Base-by-base conservation (phyloP, 495 filamentous ascomycete genomes). In the Penicillium arizonense region DNA sequence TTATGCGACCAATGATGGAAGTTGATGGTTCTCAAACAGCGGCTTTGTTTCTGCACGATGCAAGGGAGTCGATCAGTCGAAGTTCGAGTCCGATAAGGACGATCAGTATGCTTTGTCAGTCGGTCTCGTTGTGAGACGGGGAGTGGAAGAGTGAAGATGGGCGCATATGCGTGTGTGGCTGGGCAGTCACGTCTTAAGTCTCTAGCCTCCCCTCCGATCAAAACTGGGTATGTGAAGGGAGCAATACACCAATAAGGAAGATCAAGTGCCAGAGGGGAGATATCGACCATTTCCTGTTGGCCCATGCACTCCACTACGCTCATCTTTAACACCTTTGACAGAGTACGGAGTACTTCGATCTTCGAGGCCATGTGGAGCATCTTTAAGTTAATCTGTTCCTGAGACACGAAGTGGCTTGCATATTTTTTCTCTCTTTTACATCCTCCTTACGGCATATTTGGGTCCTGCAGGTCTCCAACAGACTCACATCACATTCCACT, bases 31-130 rank as follows among this genome's bases (percentile, higher is more conserved):
- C 53, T 18, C 14, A 26, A 42, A 30, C 38, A 28, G 21, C 26
- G 26, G 12, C 33, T 46, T 41, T 57, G 49, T 52, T 42, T 59
- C 44, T 53, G 46, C 40, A 23, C 9, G 35, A 62, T 59, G 59
- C 52, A 62, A 58, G 59, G 59, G 59, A 53, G 50, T 39, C 33
- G 58, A 58, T 52, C 56, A 44, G 36, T 26, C 43, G 34, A 40
- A 36, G 34, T 41, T 33, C 50, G 37, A 57, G 50, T 50, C 51
- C 51, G 16, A 10, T 33, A 13, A 28, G 23, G 21, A 28, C 32
- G 30, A 30, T 30, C 7, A 30, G 28, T 47, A 16, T 8, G 26
- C 28, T 30, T 50, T 39, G 12, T 21, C 13, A 8, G 11, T 4
- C 9, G 4, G 47, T 41, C 30, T 46, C 47, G 33, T 34, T 48